A percentile compares a stretch with the other conserved stretches of the same genome.
phyloP scores from a whole-genome alignment of 2,329 filamentous ascomycete species.

The Penicillium sp. region DNA sequence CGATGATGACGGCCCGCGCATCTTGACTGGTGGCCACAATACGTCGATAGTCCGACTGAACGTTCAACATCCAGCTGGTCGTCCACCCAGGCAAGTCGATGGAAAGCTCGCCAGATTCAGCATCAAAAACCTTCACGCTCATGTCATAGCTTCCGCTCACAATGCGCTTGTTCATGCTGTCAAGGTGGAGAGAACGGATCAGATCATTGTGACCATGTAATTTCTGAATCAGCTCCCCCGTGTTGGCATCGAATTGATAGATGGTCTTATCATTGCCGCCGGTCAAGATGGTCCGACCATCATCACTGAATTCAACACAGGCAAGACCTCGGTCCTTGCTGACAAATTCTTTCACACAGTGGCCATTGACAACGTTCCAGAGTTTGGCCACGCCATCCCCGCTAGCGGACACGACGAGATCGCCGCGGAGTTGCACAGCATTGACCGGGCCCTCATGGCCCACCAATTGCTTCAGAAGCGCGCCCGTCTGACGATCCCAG shows the following conservation, averaged over 20 bases:
- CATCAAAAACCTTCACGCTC: slow-evolving; percentile 90
- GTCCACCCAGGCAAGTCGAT: slow-evolving; percentile 93
- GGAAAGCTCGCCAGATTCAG: slow-evolving; percentile 69
- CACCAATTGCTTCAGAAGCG: slow-evolving; percentile 67
- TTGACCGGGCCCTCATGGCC: slow-evolving; percentile 93
- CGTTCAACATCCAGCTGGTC: slow-evolving; percentile 90
- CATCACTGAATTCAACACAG: slow-evolving; percentile 92
- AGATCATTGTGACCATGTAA: slow-evolving; percentile 78
- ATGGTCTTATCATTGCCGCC: slow-evolving; percentile 95
- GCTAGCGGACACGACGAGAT: slow-evolving; percentile 86
- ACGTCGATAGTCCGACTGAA: slow-evolving; percentile 89
- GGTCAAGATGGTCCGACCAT: slow-evolving; percentile 86
- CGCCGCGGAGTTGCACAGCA: slow-evolving; percentile 88
- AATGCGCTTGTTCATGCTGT: slow-evolving; percentile 76
- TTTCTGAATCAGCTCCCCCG: slow-evolving; percentile 72
- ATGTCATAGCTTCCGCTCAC: slow-evolving; percentile 92
- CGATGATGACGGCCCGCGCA: slow-evolving; percentile 84
- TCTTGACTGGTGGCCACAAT: slow-evolving; percentile 95
- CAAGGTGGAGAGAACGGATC: slow-evolving; percentile 84
- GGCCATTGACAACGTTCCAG: slow-evolving; percentile 88
- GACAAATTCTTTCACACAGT: slow-evolving; percentile 81
- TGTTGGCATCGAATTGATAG: slow-evolving; percentile 91
- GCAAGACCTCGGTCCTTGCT: slow-evolving; percentile 90
- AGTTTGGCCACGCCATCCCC: slow-evolving; percentile 90
- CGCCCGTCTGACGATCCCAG: slow-evolving; percentile 79